Conservation (phyloP, 257 asterid genomes). For the Solanum clarkiae region DNA sequence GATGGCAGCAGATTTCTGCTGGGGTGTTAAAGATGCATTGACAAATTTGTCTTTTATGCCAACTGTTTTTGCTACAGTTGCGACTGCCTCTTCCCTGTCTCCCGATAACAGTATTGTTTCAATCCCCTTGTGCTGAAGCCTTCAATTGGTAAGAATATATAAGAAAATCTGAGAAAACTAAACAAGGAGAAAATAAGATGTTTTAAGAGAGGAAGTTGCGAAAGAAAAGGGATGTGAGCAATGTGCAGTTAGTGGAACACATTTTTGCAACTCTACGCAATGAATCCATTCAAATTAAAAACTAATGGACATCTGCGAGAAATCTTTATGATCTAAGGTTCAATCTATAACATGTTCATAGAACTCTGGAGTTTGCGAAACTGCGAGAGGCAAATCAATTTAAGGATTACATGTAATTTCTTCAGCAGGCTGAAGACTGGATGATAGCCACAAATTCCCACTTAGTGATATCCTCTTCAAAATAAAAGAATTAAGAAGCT, state of each 20-base stretch:
- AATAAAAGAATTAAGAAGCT: neutral
- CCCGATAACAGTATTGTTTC: constrained; percentile 75
- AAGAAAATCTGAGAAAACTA: neutral
- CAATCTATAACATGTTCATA: neutral
- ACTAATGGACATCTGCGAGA: neutral
- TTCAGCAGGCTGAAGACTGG: neutral
- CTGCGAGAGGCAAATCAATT: neutral
- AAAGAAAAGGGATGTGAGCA: neutral
- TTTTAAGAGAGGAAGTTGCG: neutral
- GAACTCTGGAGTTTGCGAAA: neutral
- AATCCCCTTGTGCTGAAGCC: constrained; percentile 83
- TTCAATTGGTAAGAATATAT: constrained; percentile 12
- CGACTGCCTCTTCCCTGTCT: constrained; percentile 99
- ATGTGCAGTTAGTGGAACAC: neutral
- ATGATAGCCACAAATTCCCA: neutral
- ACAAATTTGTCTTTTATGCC: constrained; percentile 63
- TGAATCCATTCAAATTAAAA: neutral
- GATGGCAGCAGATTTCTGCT: constrained; percentile 64
- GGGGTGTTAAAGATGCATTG: constrained; percentile 74
- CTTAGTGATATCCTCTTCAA: neutral
- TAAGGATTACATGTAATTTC: neutral
- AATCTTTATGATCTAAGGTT: neutral
- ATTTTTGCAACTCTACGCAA: neutral
- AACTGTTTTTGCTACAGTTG: constrained; percentile 70
- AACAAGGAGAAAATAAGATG: neutral